Conservation (phyloP, 805 yeast genomes). For the Cyberlindnera sargentensis region DNA sequence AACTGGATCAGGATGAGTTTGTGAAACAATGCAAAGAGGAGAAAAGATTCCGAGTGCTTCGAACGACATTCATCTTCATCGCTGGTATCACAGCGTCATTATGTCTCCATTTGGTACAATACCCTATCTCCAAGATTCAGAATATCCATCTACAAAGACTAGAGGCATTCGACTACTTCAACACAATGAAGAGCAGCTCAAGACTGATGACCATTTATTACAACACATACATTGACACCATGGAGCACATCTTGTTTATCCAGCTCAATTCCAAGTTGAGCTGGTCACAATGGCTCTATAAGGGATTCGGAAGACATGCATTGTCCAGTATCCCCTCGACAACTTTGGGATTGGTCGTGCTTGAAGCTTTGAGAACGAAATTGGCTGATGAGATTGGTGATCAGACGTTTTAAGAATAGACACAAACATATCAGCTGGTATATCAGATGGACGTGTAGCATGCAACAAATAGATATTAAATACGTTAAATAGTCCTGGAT, state of each 20-base stretch:
- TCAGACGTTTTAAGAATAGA: background rate
- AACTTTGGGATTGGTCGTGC: constrained; percentile 74
- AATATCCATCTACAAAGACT: constrained; percentile 70
- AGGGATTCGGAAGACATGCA: constrained; percentile 70
- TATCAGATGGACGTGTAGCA: background rate
- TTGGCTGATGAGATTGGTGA: constrained; percentile 21
- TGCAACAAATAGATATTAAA: background rate
- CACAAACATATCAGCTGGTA: background rate
- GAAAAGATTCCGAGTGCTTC: constrained; percentile 37
- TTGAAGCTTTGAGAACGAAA: constrained; percentile 66
- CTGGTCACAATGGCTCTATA: constrained; percentile 65
- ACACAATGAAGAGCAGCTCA: constrained; percentile 16
- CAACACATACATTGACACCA: constrained; percentile 72
- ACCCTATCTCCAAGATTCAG: constrained; percentile 76
- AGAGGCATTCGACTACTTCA: constrained; percentile 69
- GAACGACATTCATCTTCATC: constrained; percentile 60
- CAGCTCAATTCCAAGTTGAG: constrained; percentile 46
- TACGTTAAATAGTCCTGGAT: constrained; percentile 9
- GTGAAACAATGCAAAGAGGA: constrained; percentile 22
- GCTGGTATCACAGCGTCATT: constrained; percentile 90
- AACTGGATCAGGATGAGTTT: constrained; percentile 17
- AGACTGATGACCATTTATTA: constrained; percentile 41
- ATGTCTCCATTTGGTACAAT: constrained; percentile 69
- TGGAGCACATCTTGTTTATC: constrained; percentile 48
- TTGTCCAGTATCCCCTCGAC: constrained; percentile 81